Evolutionary conservation across 768 basidiomycete species (phyloP).

Genomic region (Phaeotremella fagi): DNA sequence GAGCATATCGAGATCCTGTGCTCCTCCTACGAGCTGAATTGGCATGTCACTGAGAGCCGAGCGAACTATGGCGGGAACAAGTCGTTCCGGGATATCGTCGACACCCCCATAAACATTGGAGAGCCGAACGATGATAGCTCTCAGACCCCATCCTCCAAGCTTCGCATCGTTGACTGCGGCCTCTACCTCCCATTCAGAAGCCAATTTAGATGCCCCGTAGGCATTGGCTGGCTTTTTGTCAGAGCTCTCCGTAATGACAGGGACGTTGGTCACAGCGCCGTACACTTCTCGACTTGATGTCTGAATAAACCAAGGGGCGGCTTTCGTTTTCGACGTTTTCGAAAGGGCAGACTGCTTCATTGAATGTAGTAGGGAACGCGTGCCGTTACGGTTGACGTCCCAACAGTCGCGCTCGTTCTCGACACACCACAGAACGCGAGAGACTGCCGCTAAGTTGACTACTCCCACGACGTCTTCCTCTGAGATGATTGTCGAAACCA

Average conservation of each 20-base stretch:
- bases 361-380: constrained; percentile 18
- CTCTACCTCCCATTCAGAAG: constrained; percentile 18
- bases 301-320: constrained; percentile 21
- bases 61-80: constrained; percentile 29
- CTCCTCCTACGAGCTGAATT: constrained; percentile 34
- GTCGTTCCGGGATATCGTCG: constrained; percentile 31
- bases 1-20: constrained; percentile 32
- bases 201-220: constrained; percentile 29
- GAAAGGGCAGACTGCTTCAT: neutral
- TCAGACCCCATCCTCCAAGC: no score
- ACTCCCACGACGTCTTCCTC: constrained; percentile 22
- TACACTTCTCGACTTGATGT: constrained; percentile 27
- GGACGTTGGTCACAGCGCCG: constrained; percentile 8
- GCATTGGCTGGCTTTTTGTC: constrained; percentile 23
- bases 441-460: constrained; percentile 29
- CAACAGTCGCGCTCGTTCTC: constrained; percentile 30
- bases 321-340: no score
- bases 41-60: constrained; percentile 30
- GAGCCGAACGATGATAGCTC: constrained; percentile 23
- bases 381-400: constrained; percentile 35
- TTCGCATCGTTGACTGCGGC: constrained; percentile 3
- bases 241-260: constrained; percentile 11
- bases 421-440: constrained; percentile 25
- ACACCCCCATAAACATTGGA: constrained; percentile 34
- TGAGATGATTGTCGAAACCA: constrained; percentile 10